A percentile compares a stretch with the other conserved stretches of the same genome.
These are phyloP conservation scores for Bryoerythrophyllum caledonicum DNA, from an alignment of 225 moss, liverwort and hornwort genomes.

Conservation along the genomic window DNA sequence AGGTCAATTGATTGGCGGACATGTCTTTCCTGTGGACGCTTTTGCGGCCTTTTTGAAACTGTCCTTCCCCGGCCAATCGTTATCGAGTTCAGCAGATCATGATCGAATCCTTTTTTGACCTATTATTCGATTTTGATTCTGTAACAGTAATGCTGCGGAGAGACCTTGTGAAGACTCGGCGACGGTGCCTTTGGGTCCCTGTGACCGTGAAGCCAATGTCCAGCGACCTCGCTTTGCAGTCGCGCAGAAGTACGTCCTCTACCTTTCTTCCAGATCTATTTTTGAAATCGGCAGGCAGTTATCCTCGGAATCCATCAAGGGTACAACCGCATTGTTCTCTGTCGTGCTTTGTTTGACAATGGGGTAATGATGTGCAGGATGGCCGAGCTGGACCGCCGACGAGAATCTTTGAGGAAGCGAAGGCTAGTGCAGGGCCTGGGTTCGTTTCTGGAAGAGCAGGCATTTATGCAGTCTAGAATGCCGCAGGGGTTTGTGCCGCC, in stretches of 20 bases:
- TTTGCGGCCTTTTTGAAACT: neutral
- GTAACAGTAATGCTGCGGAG: constrained; percentile 33
- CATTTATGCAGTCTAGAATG: constrained; percentile 39
- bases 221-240: constrained; percentile 43
- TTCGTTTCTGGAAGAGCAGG: constrained; percentile 47
- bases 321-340: no score
- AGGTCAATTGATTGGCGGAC: neutral
- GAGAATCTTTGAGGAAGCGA: constrained; percentile 41
- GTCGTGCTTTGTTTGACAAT: neutral
- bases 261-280: neutral
- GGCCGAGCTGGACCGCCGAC: constrained; percentile 42
- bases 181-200: constrained; percentile 14
- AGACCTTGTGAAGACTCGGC: constrained; percentile 28
- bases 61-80: neutral
- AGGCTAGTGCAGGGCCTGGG: constrained; percentile 47
- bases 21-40: neutral
- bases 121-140: neutral
- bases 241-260: constrained; percentile 33
- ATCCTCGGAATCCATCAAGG: no score
- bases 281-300: neutral
- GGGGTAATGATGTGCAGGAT: constrained; percentile 33
- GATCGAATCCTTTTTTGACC: neutral
- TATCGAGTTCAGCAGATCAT: neutral
- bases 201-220: constrained; percentile 22
- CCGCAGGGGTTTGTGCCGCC: constrained; percentile 34